Evolutionary conservation across 352 stramenopile species (phyloP).

Genomic region (Discostella stelligera): DNA sequence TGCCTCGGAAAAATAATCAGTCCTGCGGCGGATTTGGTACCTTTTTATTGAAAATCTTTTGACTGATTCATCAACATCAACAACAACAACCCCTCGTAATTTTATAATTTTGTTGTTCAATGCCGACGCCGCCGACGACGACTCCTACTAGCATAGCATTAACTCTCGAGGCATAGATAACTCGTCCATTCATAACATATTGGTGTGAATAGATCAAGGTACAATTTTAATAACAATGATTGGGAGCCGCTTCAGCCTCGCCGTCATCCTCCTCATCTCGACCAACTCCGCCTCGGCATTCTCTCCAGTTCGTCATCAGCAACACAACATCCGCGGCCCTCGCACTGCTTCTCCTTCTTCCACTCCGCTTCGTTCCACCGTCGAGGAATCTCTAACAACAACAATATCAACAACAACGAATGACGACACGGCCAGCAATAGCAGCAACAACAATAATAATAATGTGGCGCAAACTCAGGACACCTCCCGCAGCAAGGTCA

Average conservation of each 20-base stretch:
- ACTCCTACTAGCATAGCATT: no score
- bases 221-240: background rate
- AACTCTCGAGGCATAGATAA: background rate
- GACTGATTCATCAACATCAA: constrained; percentile 1
- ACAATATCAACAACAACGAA: background rate
- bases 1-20: background rate
- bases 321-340: background rate
- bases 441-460: constrained; percentile 28
- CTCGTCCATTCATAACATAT: background rate
- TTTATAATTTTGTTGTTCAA: no score
- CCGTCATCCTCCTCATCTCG: constrained; percentile 1
- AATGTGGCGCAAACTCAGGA: constrained; percentile 82
- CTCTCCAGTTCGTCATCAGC: constrained; percentile 3
- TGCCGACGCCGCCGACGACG: background rate
- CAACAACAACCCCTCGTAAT: no score
- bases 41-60: background rate
- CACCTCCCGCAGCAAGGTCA: constrained; percentile 79
- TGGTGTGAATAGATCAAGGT: background rate
- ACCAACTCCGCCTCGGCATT: constrained; percentile 9
- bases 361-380: constrained; percentile 25
- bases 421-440: background rate
- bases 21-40: background rate
- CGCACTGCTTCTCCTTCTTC: background rate
- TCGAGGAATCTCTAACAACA: constrained; percentile 15
- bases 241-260: constrained; percentile 11